Evolutionary conservation across 2,329 filamentous ascomycete genomes (phyloP).

Genomic region (Aspergillus sp.): DNA sequence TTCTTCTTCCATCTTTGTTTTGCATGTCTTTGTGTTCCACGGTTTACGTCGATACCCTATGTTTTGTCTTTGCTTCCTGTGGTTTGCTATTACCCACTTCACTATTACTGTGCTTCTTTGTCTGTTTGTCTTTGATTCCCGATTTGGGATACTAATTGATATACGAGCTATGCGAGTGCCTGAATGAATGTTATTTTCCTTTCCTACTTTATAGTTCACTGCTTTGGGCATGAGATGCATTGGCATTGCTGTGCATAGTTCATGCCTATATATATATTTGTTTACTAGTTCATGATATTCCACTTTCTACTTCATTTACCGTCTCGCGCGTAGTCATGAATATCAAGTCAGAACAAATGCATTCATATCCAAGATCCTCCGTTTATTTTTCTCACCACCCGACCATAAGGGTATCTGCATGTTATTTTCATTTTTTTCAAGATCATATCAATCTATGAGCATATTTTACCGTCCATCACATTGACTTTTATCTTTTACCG

Average conservation of each 20-base stretch:
- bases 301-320: background rate
- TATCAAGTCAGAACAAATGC: too few species aligned
- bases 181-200: too few species aligned
- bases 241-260: background rate
- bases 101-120: background rate
- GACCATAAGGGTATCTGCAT: background rate
- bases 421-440: background rate
- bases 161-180: too few species aligned
- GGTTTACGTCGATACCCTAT: conserved; percentile 30
- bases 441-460: background rate
- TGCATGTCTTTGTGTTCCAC: conserved; percentile 19
- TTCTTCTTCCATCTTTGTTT: conserved; percentile 9
- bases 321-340: too few species aligned
- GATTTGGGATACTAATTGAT: too few species aligned
- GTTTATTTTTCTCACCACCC: background rate
- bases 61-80: conserved; percentile 11
- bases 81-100: conserved; percentile 2
- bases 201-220: background rate
- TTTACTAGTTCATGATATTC: background rate
- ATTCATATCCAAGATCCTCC: background rate
- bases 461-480: background rate
- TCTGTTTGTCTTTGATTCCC: background rate
- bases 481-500: background rate
- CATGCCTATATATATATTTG: background rate
- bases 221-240: background rate